Evolutionary conservation across 2,329 filamentous ascomycete species (phyloP).

Genomic region (Gliomastix tumulicola): DNA sequence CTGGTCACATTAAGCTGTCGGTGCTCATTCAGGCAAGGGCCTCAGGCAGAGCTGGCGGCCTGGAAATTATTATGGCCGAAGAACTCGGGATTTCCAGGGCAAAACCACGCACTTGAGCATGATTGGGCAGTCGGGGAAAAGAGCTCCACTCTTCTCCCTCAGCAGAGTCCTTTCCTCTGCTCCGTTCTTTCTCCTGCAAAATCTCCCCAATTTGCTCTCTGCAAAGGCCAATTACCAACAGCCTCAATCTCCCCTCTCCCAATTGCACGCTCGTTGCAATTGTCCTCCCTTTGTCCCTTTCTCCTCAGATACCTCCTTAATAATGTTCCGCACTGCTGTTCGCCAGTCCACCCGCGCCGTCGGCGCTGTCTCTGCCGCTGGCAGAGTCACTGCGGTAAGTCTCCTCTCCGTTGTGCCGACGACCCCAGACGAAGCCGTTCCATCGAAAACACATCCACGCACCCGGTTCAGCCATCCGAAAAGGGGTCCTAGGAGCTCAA

Average conservation of each 20-base stretch:
- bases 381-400: constrained; percentile 94
- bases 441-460: constrained; percentile 29
- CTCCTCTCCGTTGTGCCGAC: constrained; percentile 31
- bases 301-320: constrained; percentile 44
- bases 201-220: constrained; percentile 34
- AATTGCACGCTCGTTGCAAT: constrained; percentile 59
- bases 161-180: constrained; percentile 32
- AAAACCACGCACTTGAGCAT: constrained; percentile 25
- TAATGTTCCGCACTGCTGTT: constrained; percentile 98
- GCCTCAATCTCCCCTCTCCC: constrained; percentile 54
- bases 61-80: constrained; percentile 30
- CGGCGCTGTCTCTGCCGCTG: constrained; percentile 85
- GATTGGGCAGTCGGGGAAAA: constrained; percentile 20
- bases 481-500: constrained; percentile 22
- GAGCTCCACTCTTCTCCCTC: constrained; percentile 29
- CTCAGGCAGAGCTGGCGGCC: too few relatives aligned
- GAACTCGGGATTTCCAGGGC: constrained; percentile 26
- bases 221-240: constrained; percentile 40
- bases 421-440: constrained; percentile 28
- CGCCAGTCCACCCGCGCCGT: constrained; percentile 93
- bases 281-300: constrained; percentile 46
- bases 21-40: too few relatives aligned
- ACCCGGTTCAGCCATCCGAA: constrained; percentile 19
- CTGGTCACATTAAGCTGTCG: too few relatives aligned
- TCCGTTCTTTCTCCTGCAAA: constrained; percentile 24